Evolutionary conservation across 805 yeast genomes (phyloP).

Genomic region (Saturnispora silvae): DNA sequence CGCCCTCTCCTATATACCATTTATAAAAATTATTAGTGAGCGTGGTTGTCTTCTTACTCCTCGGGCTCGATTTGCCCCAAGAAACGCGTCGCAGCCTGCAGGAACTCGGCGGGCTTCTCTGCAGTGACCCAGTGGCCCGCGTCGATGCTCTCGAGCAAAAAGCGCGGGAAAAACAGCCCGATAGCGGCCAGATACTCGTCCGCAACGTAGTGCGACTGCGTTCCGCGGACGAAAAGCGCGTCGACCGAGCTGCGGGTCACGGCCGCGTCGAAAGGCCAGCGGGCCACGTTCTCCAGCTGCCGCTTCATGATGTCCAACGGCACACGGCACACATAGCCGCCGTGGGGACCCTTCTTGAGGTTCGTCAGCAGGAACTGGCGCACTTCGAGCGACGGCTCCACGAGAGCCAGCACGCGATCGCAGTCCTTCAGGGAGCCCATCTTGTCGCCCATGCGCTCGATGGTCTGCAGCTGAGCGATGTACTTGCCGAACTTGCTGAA

Average conservation of each 20-base stretch:
- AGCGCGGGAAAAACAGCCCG: slow-evolving; percentile 69
- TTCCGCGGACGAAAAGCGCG: slow-evolving; percentile 69
- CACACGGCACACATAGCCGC: slow-evolving; percentile 38
- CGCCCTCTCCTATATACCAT: too few species aligned
- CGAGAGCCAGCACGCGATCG: slow-evolving; percentile 46
- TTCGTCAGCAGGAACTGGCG: slow-evolving; percentile 75
- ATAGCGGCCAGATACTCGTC: slow-evolving; percentile 71
- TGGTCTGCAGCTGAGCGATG: slow-evolving; percentile 48
- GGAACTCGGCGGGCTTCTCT: slow-evolving; percentile 74
- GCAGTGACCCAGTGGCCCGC: slow-evolving; percentile 92
- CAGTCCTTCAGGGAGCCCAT: slow-evolving; percentile 54
- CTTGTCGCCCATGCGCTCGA: slow-evolving; percentile 34
- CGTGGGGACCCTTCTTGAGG: slow-evolving; percentile 31
- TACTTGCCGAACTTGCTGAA: slow-evolving; percentile 51
- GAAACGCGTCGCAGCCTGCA: slow-evolving; percentile 51
- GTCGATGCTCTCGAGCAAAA: slow-evolving; percentile 62
- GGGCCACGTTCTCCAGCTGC: slow-evolving; percentile 55
- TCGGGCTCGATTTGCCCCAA: too few species aligned
- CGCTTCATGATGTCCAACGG: slow-evolving; percentile 65
- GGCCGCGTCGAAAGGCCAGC: slow-evolving; percentile 62
- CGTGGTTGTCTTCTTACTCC: too few species aligned
- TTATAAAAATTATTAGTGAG: too few species aligned
- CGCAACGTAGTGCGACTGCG: slow-evolving; percentile 63
- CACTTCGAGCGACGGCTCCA: slow-evolving; percentile 49
- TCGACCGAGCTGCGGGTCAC: slow-evolving; percentile 57